Evolutionary conservation across 1,284 basidiomycete species (phyloP), one percentile per base, ranked within the genome.

Genomic region (Cerioporus squamosus): DNA sequence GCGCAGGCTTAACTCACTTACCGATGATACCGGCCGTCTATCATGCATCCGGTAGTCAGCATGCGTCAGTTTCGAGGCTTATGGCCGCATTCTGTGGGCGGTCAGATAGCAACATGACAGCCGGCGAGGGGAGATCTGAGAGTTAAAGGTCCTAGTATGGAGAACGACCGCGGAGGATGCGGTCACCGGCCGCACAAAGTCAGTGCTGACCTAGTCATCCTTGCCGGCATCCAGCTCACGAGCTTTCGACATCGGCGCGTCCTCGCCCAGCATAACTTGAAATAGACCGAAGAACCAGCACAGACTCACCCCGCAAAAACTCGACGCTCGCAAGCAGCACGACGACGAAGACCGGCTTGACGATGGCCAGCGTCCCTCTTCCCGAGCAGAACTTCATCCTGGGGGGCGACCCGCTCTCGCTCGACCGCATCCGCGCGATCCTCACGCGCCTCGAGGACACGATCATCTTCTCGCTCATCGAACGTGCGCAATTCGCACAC

Each of bases 381-480:
- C 60, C 64, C 39, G 57, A 62, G 38, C 64, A 64, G 57, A 93
- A 93, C 70, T 91, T 88, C 65, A 86, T 87, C 71, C 77, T 85
- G 59, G 81, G 80, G 31, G 82, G 83, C 43, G 87, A 95, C 69
- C 91, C 95, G 9, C 84, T 98, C 23, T 91, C 88, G 23, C 79
- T 97, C 24, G 90, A 94, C 55, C 82, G 87, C 57, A 98, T 99
- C 68, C 83, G 97, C 58, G 87, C 87, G 18, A 91, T 95, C 53
- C 82, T 99, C 17, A 88, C 85, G 64, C 85, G 97, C 18, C 86
- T 99, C 20, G 97, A 99, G 72, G 97, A 99, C 67, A 99, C 97
- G 20, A 99, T 99, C 78, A 97, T 98, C 72, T 99, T 99, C 72
- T 88, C 84, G 53, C 83, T 96, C 66, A 99, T 99, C 69, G 97